These are phyloP conservation scores for Isochrysis galbana DNA, from an alignment of 78 protist genomes.

Conservation along the genomic window DNA sequence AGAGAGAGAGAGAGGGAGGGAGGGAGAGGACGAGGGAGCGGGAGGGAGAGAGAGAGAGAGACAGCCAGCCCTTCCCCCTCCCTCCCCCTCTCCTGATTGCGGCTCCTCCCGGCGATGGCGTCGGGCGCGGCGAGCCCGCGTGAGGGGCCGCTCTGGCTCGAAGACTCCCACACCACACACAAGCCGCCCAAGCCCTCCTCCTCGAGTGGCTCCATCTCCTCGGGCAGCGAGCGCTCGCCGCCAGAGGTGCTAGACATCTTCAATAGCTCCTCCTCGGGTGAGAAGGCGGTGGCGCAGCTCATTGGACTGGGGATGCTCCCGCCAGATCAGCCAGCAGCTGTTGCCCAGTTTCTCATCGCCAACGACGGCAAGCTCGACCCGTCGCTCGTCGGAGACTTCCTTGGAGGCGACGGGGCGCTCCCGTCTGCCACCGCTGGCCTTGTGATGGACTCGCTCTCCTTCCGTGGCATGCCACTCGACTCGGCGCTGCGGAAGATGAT, in stretches of 20 bases:
- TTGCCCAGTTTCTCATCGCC: not conserved
- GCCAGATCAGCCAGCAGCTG: not conserved
- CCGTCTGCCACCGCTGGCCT: not conserved
- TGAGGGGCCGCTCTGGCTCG: too few species aligned
- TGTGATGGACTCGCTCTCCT: not conserved
- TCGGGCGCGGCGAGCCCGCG: too few species aligned
- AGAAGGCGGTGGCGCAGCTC: not conserved
- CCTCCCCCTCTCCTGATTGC: too few species aligned
- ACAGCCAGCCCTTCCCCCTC: too few species aligned
- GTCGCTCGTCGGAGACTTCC: not conserved
- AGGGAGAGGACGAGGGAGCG: too few species aligned
- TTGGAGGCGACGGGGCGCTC: not conserved
- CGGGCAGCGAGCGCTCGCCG: not conserved
- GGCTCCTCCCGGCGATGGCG: too few species aligned
- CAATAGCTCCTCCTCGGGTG: not conserved
- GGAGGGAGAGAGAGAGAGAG: too few species aligned
- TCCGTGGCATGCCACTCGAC: not conserved
- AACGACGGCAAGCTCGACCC: constrained; percentile 25
- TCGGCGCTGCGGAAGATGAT: not conserved
- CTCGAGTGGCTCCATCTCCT: too few species aligned
- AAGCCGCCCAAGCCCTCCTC: too few species aligned
- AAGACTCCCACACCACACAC: too few species aligned
- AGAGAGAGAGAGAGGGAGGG: too few species aligned
- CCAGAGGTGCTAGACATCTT: not conserved
- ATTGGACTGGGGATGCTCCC: not conserved